Evolutionary conservation across 352 stramenopile genomes (phyloP).

Genomic region (Achlya hypogyna): DNA sequence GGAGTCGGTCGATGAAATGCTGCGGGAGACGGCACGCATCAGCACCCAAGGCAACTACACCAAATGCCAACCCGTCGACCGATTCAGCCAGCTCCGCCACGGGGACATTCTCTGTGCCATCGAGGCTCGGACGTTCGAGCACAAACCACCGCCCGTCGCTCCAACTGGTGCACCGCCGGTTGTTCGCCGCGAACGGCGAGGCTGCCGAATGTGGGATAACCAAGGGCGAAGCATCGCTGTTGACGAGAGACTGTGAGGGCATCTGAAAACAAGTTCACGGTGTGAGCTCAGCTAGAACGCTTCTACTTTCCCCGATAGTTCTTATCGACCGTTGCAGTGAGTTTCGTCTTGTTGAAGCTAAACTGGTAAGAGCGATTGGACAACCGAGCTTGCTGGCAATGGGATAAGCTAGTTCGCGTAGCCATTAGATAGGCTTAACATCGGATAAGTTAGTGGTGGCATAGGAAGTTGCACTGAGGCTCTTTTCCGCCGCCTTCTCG

Average conservation of each 20-base stretch:
- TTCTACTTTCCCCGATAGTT: too few species aligned
- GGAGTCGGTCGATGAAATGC: background rate
- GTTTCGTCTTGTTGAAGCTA: too few species aligned
- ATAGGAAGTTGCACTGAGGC: background rate
- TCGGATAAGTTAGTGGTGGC: background rate
- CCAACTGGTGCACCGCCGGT: background rate
- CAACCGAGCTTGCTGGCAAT: too few species aligned
- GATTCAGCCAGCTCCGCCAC: background rate
- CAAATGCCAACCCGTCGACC: background rate
- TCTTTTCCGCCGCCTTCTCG: slow-evolving; percentile 6
- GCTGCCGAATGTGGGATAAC: background rate
- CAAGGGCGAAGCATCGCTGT: background rate
- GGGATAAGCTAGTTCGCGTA: too few species aligned
- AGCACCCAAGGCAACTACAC: background rate
- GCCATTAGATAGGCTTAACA: background rate
- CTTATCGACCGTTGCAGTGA: too few species aligned
- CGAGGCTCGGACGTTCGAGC: background rate
- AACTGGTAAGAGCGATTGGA: too few species aligned
- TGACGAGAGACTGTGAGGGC: background rate
- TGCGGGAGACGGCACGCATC: slow-evolving; percentile 6
- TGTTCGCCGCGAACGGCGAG: background rate
- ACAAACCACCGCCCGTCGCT: too few species aligned
- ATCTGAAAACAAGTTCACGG: too few species aligned
- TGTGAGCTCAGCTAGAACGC: too few species aligned
- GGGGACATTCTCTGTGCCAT: slow-evolving; percentile 18